Base-by-base conservation (phyloP, 2,329 filamentous ascomycete genomes). In the Leptodontidium sp. region DNA sequence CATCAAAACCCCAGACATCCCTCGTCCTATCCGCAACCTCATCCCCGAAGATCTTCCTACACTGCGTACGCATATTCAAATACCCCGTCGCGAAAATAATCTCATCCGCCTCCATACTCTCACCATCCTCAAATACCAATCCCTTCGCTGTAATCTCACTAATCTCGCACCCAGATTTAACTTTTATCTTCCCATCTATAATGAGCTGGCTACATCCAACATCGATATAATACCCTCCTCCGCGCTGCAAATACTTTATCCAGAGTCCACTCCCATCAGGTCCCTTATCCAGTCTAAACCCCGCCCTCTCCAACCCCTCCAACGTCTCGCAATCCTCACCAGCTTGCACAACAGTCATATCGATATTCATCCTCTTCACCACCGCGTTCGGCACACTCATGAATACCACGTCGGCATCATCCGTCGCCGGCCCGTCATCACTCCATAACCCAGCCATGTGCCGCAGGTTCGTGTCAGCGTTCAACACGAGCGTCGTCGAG, bases 401-500 rank as follows among this genome's bases (percentile, higher is more conserved):
- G 1, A 86, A 78, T 1, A 85, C 80, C 1, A 93, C 64, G 72
- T 94, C 92, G 0, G 87, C 87, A 61, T 93, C 90, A 40, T 93
- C 89, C 5, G 85, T 83, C 0, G 87, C 86, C 0, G 84, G 84
- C 4, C 76, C 76, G 26, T 65, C 45, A 62, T 78, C 74, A 12
- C 76, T 71, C 55, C 76, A 75, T 1, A 86, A 73, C 0, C 82
- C 83, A 65, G 82, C 81, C 49, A 87, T 77, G 4, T 79, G 81
- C 0, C 82, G 77, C 4, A 80, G 77, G 40, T 82, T 79, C 0
- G 81, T 78, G 14, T 84, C 78, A 8, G 86, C 87, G 0, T 87
- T 86, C 0, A 91, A 82, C 2, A 93, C 88, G 65, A 85, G 87
- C 0, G 91, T 92, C 8, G 84, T 86, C 0, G 86, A 88, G 3